Base-by-base conservation (phyloP, 768 basidiomycete species). In the Cystofilobasidium macerans region DNA sequence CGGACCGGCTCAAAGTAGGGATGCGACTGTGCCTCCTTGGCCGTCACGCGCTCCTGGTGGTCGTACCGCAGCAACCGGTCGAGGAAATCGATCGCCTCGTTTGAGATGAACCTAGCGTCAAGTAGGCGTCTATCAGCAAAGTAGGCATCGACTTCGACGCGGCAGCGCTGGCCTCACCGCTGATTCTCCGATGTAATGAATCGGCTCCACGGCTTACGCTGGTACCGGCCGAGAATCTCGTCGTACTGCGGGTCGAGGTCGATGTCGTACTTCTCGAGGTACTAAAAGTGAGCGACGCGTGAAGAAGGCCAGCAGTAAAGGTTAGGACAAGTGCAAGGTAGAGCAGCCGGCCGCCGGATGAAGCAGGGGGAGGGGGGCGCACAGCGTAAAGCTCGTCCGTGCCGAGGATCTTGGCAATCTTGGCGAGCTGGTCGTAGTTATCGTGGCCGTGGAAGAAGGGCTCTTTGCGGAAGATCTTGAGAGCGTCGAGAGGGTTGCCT, bases 351-450 rank as follows among this genome's bases (percentile, higher is more conserved):
- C 1, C 12, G 32, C n/a, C 12, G 22, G 42, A 14, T 47, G n/a
- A 24, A 36, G 33, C 8, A 36, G 1, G 30, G 22, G 8, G 24
- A 18, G 32, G 18, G n/a, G 6, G n/a, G 73, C 75, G 69, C 51
- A 77, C 76, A 48, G 84, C 80, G 75, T 89, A 94, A 40, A 98
- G 78, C 72, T 94, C 94, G 70, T 97, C 94, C 6, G 94, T 98
- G 53, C 94, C 94, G 68, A 98, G 81, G 58, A 98, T 92, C 79
- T 97, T 98, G 62, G 91, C 86, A 70, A 98, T 98, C 79, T 95
- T 98, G 74, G 94, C 93, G 66, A 98, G 80, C 75, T 97, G 94
- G 78, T 98, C 94, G 73, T 94, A 94, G 77, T 98, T 98, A 77
- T 98, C 93, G 74, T 95, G 93, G 20, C 94, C 94, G 73, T 98